Conservation (phyloP, 495 filamentous ascomycete genomes). For the Hypomontagnella submonticulosa region DNA sequence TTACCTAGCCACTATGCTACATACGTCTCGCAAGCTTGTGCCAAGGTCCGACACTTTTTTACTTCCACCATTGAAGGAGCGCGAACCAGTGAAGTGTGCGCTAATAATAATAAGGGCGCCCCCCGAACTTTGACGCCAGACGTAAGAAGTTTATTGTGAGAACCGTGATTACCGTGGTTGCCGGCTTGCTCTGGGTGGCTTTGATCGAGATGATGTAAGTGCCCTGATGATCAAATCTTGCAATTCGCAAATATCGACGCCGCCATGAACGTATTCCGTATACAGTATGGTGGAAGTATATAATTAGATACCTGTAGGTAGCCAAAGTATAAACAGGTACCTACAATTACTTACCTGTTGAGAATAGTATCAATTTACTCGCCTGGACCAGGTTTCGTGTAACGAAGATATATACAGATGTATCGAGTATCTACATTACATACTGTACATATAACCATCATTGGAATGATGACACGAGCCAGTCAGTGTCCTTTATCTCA, state of each 20-base stretch:
- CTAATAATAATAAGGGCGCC: slow-evolving; percentile 28
- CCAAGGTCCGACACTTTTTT: slow-evolving; percentile 31
- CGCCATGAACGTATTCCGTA: too few relatives aligned
- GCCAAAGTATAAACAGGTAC: neutral
- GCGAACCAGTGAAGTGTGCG: slow-evolving; percentile 21
- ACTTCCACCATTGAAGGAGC: slow-evolving; percentile 22
- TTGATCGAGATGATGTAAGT: slow-evolving; percentile 38
- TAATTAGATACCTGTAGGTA: too few relatives aligned
- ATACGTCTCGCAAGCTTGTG: slow-evolving; percentile 10
- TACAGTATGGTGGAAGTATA: too few relatives aligned
- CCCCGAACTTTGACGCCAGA: slow-evolving; percentile 13
- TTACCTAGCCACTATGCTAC: slow-evolving; percentile 23
- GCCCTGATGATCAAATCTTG: slow-evolving; percentile 5
- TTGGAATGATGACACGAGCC: slow-evolving; percentile 42
- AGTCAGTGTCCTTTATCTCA: slow-evolving; percentile 8
- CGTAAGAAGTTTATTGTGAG: slow-evolving; percentile 10
- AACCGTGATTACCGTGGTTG: slow-evolving; percentile 20
- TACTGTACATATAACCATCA: too few relatives aligned
- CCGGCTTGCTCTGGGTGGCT: slow-evolving; percentile 2
- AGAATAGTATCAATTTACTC: slow-evolving; percentile 14
- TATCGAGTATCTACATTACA: too few relatives aligned
- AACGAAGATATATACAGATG: slow-evolving; percentile 30
- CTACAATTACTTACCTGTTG: slow-evolving; percentile 1
- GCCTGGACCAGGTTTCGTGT: slow-evolving; percentile 6
- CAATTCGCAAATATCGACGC: neutral